Base-by-base conservation (phyloP, 495 filamentous ascomycete species). In the Geopyxis carbonaria region DNA sequence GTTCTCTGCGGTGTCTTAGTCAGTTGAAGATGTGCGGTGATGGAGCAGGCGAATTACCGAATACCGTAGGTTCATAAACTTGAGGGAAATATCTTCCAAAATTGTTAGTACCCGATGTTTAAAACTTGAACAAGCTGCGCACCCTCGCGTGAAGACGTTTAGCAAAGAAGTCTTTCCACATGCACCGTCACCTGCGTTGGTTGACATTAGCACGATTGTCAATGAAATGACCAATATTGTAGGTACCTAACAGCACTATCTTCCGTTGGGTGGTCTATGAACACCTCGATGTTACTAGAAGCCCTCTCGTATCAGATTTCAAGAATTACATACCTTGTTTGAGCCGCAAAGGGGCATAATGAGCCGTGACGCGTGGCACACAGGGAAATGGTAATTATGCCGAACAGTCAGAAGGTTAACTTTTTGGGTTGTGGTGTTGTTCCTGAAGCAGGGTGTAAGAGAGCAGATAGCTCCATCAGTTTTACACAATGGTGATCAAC, bases 71-170 rank as follows among this genome's bases (percentile, higher is more conserved):
- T 58, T 97, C 89, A 59, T 97, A 97, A 50, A 97, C 89, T 23
- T 89, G 93, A 30, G 89, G 89, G 61, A 97, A 97, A 57, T 91
- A 94, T 51, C 83, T 91, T 55, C 23, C 6, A 6, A 36, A n/a
- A n/a, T n/a, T n/a, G n/a, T n/a, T n/a, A n/a, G n/a, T n/a, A n/a
- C n/a, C n/a, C n/a, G n/a, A n/a, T n/a, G n/a, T n/a, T n/a, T n/a
- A n/a, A n/a, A n/a, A n/a, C n/a, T n/a, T n/a, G n/a, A n/a, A n/a
- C n/a, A n/a, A n/a, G n/a, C n/a, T n/a, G n/a, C n/a, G 48, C 64
- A 91, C 80, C 89, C 89, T 78, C 89, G 77, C 38, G 89, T 97
- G 62, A 97, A 97, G 47, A 97, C 89, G 60, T 97, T 97, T 60
- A 97, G 61, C 45, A 94, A 65, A 31, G 86, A 94, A 37, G 89